These are phyloP conservation scores for Panicum virgatum DNA, from an alignment of 202 grass and related monocot species.

Conservation along the genomic window DNA sequence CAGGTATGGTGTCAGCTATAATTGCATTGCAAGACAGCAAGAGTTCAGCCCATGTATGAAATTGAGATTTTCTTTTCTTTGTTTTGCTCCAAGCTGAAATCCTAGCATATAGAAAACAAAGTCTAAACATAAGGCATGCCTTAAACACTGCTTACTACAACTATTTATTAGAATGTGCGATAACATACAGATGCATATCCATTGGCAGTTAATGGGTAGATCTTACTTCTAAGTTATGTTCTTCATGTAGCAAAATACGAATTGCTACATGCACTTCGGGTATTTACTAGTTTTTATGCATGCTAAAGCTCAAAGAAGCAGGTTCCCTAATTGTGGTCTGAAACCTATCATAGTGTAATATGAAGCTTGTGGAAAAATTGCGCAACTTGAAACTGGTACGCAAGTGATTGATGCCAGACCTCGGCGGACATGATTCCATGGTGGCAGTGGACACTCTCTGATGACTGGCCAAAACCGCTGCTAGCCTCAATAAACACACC, in stretches of 20 bases:
- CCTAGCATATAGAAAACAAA: background rate
- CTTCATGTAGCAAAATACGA: background rate
- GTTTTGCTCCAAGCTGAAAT: background rate
- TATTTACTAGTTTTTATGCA: background rate
- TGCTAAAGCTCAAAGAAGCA: slow-evolving; percentile 7
- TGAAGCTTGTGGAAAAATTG: slow-evolving; percentile 20
- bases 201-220: background rate
- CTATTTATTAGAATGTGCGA: slow-evolving; percentile 1
- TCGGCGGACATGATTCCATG: slow-evolving; percentile 98
- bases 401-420: slow-evolving; percentile 49
- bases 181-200: background rate
- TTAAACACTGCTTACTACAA: background rate
- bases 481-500: slow-evolving; percentile 97
- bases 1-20: slow-evolving; percentile 12
- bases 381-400: slow-evolving; percentile 19
- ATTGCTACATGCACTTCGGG: slow-evolving; percentile 14
- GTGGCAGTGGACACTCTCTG: slow-evolving; percentile 89
- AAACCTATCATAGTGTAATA: slow-evolving; percentile 23
- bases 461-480: slow-evolving; percentile 90
- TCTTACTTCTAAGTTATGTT: slow-evolving; percentile 10
- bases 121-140: background rate
- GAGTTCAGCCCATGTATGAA: background rate
- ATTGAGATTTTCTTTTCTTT: background rate
- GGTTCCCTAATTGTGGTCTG: slow-evolving; percentile 4
- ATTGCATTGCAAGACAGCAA: slow-evolving; percentile 15